Percentiles rank a stretch among this genome's conserved stretches.
Conservation (phyloP, 768 basidiomycete genomes). For the Tricholomella constricta region DNA sequence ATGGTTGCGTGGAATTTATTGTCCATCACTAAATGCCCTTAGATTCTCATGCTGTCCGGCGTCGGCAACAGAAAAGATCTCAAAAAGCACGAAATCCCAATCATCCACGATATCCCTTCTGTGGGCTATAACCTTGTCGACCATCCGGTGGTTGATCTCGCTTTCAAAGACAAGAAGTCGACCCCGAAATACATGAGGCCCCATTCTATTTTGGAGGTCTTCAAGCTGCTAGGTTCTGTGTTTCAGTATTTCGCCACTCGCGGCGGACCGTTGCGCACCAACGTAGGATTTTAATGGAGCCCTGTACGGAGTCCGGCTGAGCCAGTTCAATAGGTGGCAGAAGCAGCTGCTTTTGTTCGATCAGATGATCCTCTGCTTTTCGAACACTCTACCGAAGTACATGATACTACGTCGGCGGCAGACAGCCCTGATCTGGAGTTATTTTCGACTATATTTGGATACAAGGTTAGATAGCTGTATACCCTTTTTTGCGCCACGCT, state of each 20-base stretch:
- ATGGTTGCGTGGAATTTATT: too few species aligned
- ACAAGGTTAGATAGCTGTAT: constrained; percentile 27
- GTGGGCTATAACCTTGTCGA: constrained; percentile 78
- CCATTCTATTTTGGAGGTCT: constrained; percentile 20
- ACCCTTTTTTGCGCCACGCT: background rate
- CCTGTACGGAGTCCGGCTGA: too few species aligned
- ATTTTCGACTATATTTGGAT: constrained; percentile 40
- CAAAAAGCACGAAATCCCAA: constrained; percentile 49
- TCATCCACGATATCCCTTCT: constrained; percentile 64
- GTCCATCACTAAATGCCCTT: too few species aligned
- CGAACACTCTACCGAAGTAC: constrained; percentile 29
- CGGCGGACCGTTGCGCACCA: constrained; percentile 55
- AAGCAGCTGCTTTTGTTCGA: constrained; percentile 56
- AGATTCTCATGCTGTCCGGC: constrained; percentile 75
- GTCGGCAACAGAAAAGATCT: constrained; percentile 69
- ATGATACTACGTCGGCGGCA: constrained; percentile 42
- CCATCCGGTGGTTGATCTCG: constrained; percentile 57
- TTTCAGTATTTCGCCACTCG: constrained; percentile 44
- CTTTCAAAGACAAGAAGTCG: constrained; percentile 52
- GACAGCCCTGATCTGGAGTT: constrained; percentile 47
- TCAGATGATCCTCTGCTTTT: constrained; percentile 49
- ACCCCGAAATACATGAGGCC: constrained; percentile 44
- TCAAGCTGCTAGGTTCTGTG: constrained; percentile 34
- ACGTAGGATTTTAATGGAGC: constrained; percentile 48
- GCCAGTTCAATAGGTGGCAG: too few species aligned